Percentiles rank a stretch among this genome's conserved stretches.
phyloP scores from a whole-genome alignment of 306 rosid species.

The Spatholobus suberectus region DNA sequence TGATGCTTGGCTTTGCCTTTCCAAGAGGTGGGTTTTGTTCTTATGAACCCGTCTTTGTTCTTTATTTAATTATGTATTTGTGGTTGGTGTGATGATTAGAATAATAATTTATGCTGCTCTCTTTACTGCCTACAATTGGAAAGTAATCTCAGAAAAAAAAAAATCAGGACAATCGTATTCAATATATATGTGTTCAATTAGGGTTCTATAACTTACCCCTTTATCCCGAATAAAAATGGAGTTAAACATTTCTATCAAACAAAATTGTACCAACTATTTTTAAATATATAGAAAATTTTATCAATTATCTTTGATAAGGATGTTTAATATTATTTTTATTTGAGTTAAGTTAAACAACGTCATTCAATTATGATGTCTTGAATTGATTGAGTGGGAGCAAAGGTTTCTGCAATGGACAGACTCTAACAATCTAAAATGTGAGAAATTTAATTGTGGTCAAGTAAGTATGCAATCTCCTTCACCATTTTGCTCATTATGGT shows the following conservation, averaged over 20 bases:
- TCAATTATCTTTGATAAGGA: too few relatives aligned
- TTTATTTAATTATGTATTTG: neutral
- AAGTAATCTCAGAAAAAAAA: neutral
- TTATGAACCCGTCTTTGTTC: neutral
- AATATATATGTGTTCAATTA: neutral
- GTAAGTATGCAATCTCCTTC: neutral
- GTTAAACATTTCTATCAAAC: too few relatives aligned
- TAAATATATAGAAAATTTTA: too few relatives aligned
- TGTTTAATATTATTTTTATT: too few relatives aligned
- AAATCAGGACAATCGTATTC: neutral
- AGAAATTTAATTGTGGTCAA: neutral
- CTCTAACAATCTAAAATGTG: neutral
- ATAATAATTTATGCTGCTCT: neutral
- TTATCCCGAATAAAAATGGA: too few relatives aligned
- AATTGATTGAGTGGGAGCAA: neutral
- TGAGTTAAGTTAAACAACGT: too few relatives aligned
- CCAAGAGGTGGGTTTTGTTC: neutral
- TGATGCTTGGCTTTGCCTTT: conserved; percentile 9
- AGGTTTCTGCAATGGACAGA: neutral
- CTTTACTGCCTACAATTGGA: neutral
- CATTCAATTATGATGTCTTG: neutral
- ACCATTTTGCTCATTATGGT: neutral
- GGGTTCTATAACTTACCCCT: too few relatives aligned
- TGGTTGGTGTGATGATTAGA: conserved; percentile 16
- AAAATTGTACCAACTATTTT: too few relatives aligned